Evolutionary conservation across 108 stramenopile genomes (phyloP).

Genomic region (Fragilaria crotonensis): DNA sequence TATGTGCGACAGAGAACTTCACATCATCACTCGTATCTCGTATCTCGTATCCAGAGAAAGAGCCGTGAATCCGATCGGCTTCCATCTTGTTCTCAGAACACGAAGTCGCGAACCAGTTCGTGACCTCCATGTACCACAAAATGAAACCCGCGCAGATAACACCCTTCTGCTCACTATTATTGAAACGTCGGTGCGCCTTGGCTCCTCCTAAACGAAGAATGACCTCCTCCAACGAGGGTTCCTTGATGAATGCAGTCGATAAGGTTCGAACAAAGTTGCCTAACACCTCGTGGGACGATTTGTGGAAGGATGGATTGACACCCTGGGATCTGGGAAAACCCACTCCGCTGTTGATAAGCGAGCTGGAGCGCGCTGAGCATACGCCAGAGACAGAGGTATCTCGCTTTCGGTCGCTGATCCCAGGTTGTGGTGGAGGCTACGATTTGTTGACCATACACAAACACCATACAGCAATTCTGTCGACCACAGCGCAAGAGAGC

Average conservation of each 20-base stretch:
- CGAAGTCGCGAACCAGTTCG: too few species aligned
- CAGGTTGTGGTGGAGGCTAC: conserved; percentile 27
- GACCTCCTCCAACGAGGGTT: neutral
- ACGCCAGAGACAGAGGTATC: neutral
- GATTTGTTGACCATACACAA: conserved; percentile 17
- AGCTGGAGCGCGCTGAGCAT: neutral
- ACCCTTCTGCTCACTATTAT: neutral
- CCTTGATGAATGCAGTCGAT: neutral
- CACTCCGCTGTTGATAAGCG: conserved; percentile 13
- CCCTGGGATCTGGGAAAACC: conserved; percentile 28
- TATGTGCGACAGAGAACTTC: too few species aligned
- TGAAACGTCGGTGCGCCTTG: neutral
- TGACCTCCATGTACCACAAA: too few species aligned
- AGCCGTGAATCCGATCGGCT: too few species aligned
- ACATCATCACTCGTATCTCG: too few species aligned
- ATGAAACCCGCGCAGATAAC: too few species aligned
- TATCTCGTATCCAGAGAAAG: too few species aligned
- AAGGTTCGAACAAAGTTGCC: neutral
- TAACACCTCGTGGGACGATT: conserved; percentile 12
- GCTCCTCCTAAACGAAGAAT: neutral
- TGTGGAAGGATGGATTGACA: conserved; percentile 25
- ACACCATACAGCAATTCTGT: conserved; percentile 1
- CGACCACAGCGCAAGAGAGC: neutral
- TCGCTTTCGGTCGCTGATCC: conserved; percentile 1
- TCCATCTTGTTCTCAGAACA: too few species aligned